Percentiles rank a stretch among this genome's conserved stretches.
Conservation (phyloP, 768 basidiomycete species). For the Pulveroboletus sp. region DNA sequence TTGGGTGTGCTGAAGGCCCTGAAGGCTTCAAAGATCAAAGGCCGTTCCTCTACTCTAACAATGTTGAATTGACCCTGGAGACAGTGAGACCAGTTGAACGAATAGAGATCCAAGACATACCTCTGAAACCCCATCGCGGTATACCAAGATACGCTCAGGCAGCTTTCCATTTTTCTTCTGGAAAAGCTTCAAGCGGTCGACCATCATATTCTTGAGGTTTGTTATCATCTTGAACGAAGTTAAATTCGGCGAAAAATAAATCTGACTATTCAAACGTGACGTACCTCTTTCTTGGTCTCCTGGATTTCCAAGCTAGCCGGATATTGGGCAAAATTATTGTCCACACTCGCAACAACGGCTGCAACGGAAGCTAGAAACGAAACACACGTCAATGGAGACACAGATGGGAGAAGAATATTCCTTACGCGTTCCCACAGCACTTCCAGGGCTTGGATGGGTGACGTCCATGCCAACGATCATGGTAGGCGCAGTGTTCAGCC, state of each 20-base stretch:
- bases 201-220: slow-evolving; percentile 48
- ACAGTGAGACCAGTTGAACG: slow-evolving; percentile 9
- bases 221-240: slow-evolving; percentile 42
- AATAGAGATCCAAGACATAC: slow-evolving; percentile 31
- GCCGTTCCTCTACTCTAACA: slow-evolving; percentile 43
- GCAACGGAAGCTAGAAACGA: slow-evolving; percentile 42
- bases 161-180: slow-evolving; percentile 34
- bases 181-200: slow-evolving; percentile 43
- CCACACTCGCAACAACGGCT: slow-evolving; percentile 51
- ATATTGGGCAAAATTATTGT: slow-evolving; percentile 45
- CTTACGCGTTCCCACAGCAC: slow-evolving; percentile 48
- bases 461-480: slow-evolving; percentile 64
- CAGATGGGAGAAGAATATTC: neutral
- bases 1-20: slow-evolving; percentile 35
- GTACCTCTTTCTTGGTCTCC: slow-evolving; percentile 65
- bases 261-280: neutral
- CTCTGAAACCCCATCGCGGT: slow-evolving; percentile 78
- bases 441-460: slow-evolving; percentile 78
- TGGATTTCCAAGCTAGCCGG: slow-evolving; percentile 51
- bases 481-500: slow-evolving; percentile 40
- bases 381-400: neutral
- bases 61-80: slow-evolving; percentile 47
- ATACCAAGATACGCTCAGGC: slow-evolving; percentile 50
- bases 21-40: slow-evolving; percentile 43
- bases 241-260: neutral